Percentiles rank a stretch among this genome's conserved stretches.
These are phyloP conservation scores for Taxillus chinensis DNA, from an alignment of 164 flowering plant genomes.

Conservation along the genomic window DNA sequence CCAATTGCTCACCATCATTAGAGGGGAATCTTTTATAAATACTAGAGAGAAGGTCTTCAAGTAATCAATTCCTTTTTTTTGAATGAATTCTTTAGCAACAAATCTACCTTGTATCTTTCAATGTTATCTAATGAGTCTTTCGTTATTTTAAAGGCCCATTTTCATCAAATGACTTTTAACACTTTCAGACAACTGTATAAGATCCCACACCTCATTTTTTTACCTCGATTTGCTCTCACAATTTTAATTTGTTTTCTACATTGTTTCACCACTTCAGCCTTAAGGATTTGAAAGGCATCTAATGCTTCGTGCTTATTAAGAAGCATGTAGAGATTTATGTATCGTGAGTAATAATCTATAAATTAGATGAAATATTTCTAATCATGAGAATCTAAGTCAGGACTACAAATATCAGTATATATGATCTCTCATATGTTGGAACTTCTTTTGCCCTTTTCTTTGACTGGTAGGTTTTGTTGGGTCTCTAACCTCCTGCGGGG, in stretches of 20 bases:
- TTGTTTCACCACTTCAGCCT: conserved; percentile 2
- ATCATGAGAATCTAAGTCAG: conserved; percentile 1
- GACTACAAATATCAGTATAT: conserved; percentile 15
- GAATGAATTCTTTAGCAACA: too few species aligned
- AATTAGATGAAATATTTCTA: conserved; percentile 16
- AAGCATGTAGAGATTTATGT: conserved; percentile 16
- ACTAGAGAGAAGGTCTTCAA: too few species aligned
- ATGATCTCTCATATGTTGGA: conserved; percentile 13
- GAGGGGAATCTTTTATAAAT: too few species aligned
- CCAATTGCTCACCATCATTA: too few species aligned
- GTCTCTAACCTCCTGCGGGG: too few species aligned
- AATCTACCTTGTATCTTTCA: too few species aligned
- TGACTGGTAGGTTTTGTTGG: conserved; percentile 16
- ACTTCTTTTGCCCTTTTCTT: conserved; percentile 14
- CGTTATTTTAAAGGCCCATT: too few species aligned
- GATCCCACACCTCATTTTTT: too few species aligned
- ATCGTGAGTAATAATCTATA: conserved; percentile 14
- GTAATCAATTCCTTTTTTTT: too few species aligned
- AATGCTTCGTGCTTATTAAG: conserved; percentile 8
- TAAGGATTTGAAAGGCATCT: conserved; percentile 10
- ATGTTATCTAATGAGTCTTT: too few species aligned
- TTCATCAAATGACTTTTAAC: too few species aligned
- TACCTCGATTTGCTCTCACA: background rate
- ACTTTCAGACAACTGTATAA: too few species aligned
- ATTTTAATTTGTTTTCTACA: background rate